These are phyloP conservation scores for Penicillium nucicola DNA, from an alignment of 495 filamentous ascomycete genomes.

Conservation along the genomic window DNA sequence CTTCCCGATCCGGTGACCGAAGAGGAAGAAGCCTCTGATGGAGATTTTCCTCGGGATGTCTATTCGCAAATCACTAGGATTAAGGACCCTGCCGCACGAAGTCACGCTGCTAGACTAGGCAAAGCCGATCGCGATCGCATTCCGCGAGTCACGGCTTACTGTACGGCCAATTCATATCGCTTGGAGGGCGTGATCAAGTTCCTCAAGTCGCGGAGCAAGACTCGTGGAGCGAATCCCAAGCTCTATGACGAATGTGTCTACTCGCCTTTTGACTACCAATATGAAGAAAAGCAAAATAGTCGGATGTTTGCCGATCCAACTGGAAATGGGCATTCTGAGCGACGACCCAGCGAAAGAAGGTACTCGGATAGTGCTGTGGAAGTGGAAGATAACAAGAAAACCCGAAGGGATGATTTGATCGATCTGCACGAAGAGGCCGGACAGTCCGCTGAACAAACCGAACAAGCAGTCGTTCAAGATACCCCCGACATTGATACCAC, in stretches of 20 bases:
- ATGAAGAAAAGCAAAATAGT: conserved; percentile 38
- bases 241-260: conserved; percentile 96
- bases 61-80: conserved; percentile 95
- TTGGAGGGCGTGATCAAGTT: conserved; percentile 85
- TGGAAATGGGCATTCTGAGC: conserved; percentile 31
- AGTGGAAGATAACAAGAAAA: conserved; percentile 48
- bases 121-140: conserved; percentile 87
- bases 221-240: conserved; percentile 78
- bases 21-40: conserved; percentile 61
- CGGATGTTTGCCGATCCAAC: conserved; percentile 18
- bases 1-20: conserved; percentile 86
- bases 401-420: conserved; percentile 51
- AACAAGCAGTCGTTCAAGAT: conserved; percentile 26
- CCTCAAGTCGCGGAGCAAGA: conserved; percentile 74
- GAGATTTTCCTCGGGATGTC: conserved; percentile 91
- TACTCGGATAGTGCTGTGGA: conserved; percentile 63
- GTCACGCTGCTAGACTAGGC: conserved; percentile 88
- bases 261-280: conserved; percentile 77
- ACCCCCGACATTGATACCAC: conserved; percentile 51
- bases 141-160: conserved; percentile 92
- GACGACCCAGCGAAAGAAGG: conserved; percentile 53
- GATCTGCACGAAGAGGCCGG: conserved; percentile 44
- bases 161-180: conserved; percentile 85
- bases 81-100: conserved; percentile 89
- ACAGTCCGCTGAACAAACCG: conserved; percentile 23